Conservation (phyloP, 495 filamentous ascomycete species). For the Annulohypoxylon moriforme region DNA sequence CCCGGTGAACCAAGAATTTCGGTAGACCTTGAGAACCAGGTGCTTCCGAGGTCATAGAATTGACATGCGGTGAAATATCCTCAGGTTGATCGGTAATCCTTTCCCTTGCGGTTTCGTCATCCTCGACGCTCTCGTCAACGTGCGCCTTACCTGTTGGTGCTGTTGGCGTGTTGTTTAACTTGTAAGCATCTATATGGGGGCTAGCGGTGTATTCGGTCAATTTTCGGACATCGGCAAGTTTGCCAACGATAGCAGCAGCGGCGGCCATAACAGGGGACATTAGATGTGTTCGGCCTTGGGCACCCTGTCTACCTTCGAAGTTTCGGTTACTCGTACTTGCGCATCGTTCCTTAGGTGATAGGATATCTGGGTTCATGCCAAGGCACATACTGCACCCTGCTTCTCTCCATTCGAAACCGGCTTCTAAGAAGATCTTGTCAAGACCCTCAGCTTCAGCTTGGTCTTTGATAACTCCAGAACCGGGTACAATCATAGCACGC, state of each 20-base stretch:
- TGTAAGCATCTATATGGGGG: slow-evolving; percentile 58
- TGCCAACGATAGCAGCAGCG: slow-evolving; percentile 87
- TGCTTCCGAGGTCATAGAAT: slow-evolving; percentile 66
- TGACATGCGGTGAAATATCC: slow-evolving; percentile 70
- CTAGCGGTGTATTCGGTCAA: slow-evolving; percentile 70
- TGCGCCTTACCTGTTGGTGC: slow-evolving; percentile 64
- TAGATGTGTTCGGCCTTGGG: slow-evolving; percentile 90
- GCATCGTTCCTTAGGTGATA: slow-evolving; percentile 92
- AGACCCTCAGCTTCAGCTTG: slow-evolving; percentile 93
- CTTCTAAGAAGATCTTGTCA: slow-evolving; percentile 89
- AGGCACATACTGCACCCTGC: slow-evolving; percentile 99
- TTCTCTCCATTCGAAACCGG: slow-evolving; percentile 98
- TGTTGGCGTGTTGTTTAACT: slow-evolving; percentile 24
- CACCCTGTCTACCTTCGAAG: slow-evolving; percentile 96
- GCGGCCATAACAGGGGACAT: slow-evolving; percentile 98
- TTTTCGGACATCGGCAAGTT: slow-evolving; percentile 90
- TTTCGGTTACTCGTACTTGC: slow-evolving; percentile 97
- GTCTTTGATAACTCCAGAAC: slow-evolving; percentile 92
- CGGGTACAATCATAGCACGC: slow-evolving; percentile 94
- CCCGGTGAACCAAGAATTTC: slow-evolving; percentile 83
- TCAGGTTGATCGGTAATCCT: slow-evolving; percentile 80
- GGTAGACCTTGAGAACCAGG: slow-evolving; percentile 74
- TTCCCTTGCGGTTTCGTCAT: slow-evolving; percentile 78
- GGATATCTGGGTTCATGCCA: slow-evolving; percentile 99
- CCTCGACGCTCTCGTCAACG: slow-evolving; percentile 72